Percentiles rank a stretch among this genome's conserved stretches.
Conservation (phyloP, 495 filamentous ascomycete species). For the Aspergillus incahuasiensis region DNA sequence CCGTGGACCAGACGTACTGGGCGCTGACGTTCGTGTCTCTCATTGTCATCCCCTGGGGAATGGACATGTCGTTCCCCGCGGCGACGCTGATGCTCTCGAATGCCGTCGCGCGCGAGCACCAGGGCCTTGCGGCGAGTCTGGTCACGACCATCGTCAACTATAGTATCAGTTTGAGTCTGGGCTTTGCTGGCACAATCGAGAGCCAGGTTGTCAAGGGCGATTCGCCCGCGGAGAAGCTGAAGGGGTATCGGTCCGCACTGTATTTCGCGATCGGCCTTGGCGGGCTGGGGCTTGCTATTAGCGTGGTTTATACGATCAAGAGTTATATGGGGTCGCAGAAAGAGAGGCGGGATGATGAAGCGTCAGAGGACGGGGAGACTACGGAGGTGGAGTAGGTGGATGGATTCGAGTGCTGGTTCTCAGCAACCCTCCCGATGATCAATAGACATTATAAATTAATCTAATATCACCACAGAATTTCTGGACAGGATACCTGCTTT, state of each 20-base stretch:
- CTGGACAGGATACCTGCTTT: too few relatives aligned
- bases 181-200: constrained; percentile 62
- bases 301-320: constrained; percentile 11
- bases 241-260: constrained; percentile 35
- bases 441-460: too few relatives aligned
- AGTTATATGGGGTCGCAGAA: not conserved
- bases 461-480: too few relatives aligned
- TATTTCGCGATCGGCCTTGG: constrained; percentile 38
- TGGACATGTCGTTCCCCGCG: constrained; percentile 43
- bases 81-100: constrained; percentile 34
- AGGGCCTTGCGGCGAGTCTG: constrained; percentile 53
- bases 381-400: too few relatives aligned
- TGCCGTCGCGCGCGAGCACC: constrained; percentile 31
- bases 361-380: not conserved
- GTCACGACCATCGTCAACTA: constrained; percentile 65
- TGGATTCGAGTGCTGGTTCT: too few relatives aligned
- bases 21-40: constrained; percentile 41
- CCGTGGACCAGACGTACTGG: constrained; percentile 42
- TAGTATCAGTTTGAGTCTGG: constrained; percentile 60
- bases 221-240: constrained; percentile 19
- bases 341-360: too few relatives aligned
- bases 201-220: constrained; percentile 32
- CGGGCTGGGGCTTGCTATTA: constrained; percentile 19
- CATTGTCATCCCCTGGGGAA: constrained; percentile 49
- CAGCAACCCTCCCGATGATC: too few relatives aligned